Evolutionary conservation across 441 rosid genomes (phyloP).

Genomic region (Pelargonium australe): DNA sequence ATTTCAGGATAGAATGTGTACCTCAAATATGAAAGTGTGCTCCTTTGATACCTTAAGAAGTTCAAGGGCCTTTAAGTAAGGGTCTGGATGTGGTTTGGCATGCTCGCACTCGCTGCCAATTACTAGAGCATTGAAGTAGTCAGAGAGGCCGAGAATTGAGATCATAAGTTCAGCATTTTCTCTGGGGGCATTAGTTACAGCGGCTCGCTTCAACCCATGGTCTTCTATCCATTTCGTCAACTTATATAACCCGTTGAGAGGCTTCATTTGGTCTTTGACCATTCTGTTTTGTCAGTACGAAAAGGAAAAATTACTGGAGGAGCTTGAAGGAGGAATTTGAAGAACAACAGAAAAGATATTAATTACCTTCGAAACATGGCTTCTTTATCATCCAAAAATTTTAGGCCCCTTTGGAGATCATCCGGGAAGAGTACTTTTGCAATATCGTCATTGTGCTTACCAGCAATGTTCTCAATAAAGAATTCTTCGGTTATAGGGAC

Average conservation of each 20-base stretch:
- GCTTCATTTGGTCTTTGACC: constrained; percentile 50
- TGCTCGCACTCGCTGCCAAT: constrained; percentile 69
- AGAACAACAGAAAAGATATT: neutral
- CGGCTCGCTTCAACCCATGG: constrained; percentile 74
- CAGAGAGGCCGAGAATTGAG: constrained; percentile 61
- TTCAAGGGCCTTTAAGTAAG: constrained; percentile 80
- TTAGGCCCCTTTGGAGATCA: constrained; percentile 56
- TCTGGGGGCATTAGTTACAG: constrained; percentile 89
- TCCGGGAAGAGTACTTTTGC: constrained; percentile 59
- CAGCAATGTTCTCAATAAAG: constrained; percentile 60
- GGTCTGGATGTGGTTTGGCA: constrained; percentile 79
- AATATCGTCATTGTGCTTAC: constrained; percentile 72
- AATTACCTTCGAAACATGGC: constrained; percentile 66
- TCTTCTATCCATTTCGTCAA: constrained; percentile 85
- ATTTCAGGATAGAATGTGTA: constrained; percentile 14
- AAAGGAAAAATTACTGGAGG: neutral
- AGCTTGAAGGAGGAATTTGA: neutral
- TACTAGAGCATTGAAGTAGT: constrained; percentile 66
- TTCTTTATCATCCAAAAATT: constrained; percentile 69
- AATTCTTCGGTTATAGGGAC: constrained; percentile 73
- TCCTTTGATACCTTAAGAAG: constrained; percentile 71
- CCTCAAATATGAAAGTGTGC: constrained; percentile 71
- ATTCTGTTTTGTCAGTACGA: constrained; percentile 36
- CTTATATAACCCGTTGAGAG: constrained; percentile 57
- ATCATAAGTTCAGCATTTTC: constrained; percentile 78